Evolutionary conservation across 192 early-diverging fungal genomes (phyloP).

Genomic region (Haplosporangium gracile): DNA sequence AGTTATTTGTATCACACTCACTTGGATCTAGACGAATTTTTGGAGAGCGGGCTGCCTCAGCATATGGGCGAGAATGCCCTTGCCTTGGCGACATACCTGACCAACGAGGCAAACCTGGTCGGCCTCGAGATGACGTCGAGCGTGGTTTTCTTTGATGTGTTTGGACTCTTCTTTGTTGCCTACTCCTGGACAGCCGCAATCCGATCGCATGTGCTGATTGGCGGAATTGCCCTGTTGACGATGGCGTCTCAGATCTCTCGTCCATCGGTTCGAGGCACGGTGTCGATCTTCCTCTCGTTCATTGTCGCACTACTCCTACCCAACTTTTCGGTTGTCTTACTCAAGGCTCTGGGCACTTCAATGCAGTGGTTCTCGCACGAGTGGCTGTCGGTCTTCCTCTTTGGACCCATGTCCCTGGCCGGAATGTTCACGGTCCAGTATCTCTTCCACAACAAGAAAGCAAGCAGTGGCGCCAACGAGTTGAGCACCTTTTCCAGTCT

Average conservation of each 20-base stretch:
- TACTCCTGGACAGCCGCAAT: conserved; percentile 68
- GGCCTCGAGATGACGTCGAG: conserved; percentile 62
- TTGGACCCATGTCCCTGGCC: conserved; percentile 60
- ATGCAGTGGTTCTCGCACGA: conserved; percentile 75
- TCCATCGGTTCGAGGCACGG: conserved; percentile 10
- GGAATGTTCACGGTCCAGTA: conserved; percentile 60
- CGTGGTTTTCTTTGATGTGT: conserved; percentile 72
- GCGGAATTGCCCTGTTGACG: conserved; percentile 57
- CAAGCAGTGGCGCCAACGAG: conserved; percentile 26
- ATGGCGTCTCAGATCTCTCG: conserved; percentile 21
- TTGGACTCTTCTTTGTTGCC: conserved; percentile 69
- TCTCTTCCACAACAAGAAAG: conserved; percentile 31
- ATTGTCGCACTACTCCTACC: conserved; percentile 29
- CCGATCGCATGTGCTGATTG: conserved; percentile 49
- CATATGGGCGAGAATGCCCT: conserved; percentile 78
- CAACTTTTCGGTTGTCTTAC: conserved; percentile 33
- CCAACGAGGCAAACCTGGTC: conserved; percentile 60
- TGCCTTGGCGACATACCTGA: conserved; percentile 65
- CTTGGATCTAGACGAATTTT: conserved; percentile 67
- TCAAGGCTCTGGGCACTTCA: conserved; percentile 35
- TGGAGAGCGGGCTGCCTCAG: conserved; percentile 72
- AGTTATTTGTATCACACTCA: conserved; percentile 78
- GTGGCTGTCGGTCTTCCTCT: conserved; percentile 65
- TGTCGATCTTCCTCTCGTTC: conserved; percentile 39
- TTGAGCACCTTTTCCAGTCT: conserved; percentile 21